These are phyloP conservation scores for Lophiotrema nucula DNA, from an alignment of 495 filamentous ascomycete species.

Conservation along the genomic window DNA sequence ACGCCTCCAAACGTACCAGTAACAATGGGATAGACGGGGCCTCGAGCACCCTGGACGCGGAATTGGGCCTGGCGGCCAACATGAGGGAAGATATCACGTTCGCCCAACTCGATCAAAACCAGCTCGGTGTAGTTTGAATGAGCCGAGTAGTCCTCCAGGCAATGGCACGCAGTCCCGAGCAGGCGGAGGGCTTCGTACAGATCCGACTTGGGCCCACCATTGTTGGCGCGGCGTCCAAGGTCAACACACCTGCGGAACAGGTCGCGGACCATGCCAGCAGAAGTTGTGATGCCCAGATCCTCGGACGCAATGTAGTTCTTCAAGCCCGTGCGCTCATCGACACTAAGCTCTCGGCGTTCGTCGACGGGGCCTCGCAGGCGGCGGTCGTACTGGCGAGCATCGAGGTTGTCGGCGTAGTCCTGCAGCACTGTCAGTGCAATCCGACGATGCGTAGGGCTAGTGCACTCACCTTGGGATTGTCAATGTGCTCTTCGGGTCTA, in stretches of 20 bases:
- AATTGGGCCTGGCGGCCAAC: slow-evolving; percentile 70
- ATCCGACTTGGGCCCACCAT: slow-evolving; percentile 59
- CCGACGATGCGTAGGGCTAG: neutral
- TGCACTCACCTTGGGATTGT: slow-evolving; percentile 59
- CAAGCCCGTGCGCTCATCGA: slow-evolving; percentile 67
- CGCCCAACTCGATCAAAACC: slow-evolving; percentile 78
- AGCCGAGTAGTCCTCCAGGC: slow-evolving; percentile 87
- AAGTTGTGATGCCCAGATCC: slow-evolving; percentile 67
- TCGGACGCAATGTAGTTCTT: slow-evolving; percentile 93
- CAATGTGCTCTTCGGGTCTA: slow-evolving; percentile 57
- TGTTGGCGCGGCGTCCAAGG: slow-evolving; percentile 67
- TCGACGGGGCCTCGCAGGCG: slow-evolving; percentile 79
- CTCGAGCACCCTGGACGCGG: slow-evolving; percentile 60
- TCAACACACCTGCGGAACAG: slow-evolving; percentile 71
- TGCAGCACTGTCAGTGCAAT: neutral
- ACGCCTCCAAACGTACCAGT: slow-evolving; percentile 86
- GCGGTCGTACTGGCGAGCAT: slow-evolving; percentile 76
- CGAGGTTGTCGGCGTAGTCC: slow-evolving; percentile 79
- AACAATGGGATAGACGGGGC: slow-evolving; percentile 70
- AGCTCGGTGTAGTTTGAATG: slow-evolving; percentile 91
- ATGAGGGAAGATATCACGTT: slow-evolving; percentile 76
- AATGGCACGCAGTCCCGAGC: slow-evolving; percentile 82
- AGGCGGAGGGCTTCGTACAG: slow-evolving; percentile 82
- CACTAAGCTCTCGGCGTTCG: slow-evolving; percentile 70
- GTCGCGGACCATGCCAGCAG: slow-evolving; percentile 68